Evolutionary conservation across 2,329 filamentous ascomycete species (phyloP), one percentile per base, ranked within the genome.

Genomic region (Apiospora marii): DNA sequence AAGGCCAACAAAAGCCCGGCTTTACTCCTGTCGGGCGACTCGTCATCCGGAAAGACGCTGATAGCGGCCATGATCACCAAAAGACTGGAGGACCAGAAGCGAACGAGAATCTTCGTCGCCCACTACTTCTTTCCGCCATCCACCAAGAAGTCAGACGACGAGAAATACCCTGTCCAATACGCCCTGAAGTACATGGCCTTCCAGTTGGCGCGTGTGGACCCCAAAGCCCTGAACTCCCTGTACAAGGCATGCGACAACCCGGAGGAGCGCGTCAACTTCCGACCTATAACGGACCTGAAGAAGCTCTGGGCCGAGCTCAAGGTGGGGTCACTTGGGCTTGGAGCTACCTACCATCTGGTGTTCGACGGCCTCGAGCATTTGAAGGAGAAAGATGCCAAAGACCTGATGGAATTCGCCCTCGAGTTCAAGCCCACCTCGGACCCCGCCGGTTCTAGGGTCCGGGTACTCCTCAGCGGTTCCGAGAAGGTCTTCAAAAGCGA

Each of bases 141-240:
- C 43, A 74, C 67, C 27, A 77, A 75, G 49, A 78, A 76, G 37
- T 73, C 71, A 1, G 75, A 78, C 22, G 76, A 76, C 1, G 71
- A 76, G 16, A 77, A 78, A 44, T 73, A 72, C 30, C 71, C 75
- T 0, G 73, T 77, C 34, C 78, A 76, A 16, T 72, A 72, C 10
- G 76, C 76, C 10, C 53, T 80, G 14, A 76, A 76, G 43, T 77
- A 79, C 61, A 79, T 80, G 75, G 78, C 78, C 1, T 79, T 79
- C 67, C 78, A 78, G 69, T 74, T 79, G 16, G 77, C 78, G 1
- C 77, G 77, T 10, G 75, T 77, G n/a, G 78, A 80, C n/a, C 48
- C 67, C 19, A 77, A 72, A 1, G 74, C 76, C 10, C 46, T 53
- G 58, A 77, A 76, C 13, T 68, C 71, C 4, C 70, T 79, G 14